Evolutionary conservation across 2,329 filamentous ascomycete genomes (phyloP), one percentile per base, ranked within the genome.

Genomic region (Trichoderma aggressivum): DNA sequence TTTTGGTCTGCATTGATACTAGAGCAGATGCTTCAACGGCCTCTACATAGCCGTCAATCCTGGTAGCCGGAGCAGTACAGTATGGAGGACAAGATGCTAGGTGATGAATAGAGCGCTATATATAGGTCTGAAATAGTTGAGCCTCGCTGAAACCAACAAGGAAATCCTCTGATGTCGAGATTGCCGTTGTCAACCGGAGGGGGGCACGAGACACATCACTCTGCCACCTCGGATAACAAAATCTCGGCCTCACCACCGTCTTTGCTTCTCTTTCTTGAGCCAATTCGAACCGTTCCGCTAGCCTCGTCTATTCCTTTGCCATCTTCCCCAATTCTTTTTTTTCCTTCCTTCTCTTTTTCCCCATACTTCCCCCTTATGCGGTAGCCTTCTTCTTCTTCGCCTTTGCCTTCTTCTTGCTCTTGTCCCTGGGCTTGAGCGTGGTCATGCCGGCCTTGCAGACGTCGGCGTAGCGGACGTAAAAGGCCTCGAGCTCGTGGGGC

Each of bases 381-480:
- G 78, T 77, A 0, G 81, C 81, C 81, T 88, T 90, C 84, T 90
- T 92, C 83, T 86, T 89, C 84, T 91, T 93, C 74, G 92, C 93
- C 80, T 92, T 92, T 76, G 92, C 90, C 43, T 50, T 93, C 84
- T 91, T 90, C 86, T 93, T 95, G 81, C 92, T 97, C 78, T 94
- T 88, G 82, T 98, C 95, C 75, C 96, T 88, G 79, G 97, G 97
- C 88, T 97, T 98, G 82, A 99, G 80, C 8, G 91, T 90, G 62
- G 88, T 86, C 94, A 98, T 98, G 7, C 94, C 94, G 0, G 87
- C 84, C 84, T 97, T 98, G 83, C 94, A 98, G 3, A 94, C 87
- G 75, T 98, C 96, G 26, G 94, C 94, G 83, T 98, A 99, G 65
- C 89, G 87, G 34, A 85, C 83, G 80, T 94, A 99, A 79, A 99